Percentiles rank a stretch among this genome's conserved stretches.
phyloP scores from a whole-genome alignment of 2,329 filamentous ascomycete species.

The Pseudopyricularia javanii region DNA sequence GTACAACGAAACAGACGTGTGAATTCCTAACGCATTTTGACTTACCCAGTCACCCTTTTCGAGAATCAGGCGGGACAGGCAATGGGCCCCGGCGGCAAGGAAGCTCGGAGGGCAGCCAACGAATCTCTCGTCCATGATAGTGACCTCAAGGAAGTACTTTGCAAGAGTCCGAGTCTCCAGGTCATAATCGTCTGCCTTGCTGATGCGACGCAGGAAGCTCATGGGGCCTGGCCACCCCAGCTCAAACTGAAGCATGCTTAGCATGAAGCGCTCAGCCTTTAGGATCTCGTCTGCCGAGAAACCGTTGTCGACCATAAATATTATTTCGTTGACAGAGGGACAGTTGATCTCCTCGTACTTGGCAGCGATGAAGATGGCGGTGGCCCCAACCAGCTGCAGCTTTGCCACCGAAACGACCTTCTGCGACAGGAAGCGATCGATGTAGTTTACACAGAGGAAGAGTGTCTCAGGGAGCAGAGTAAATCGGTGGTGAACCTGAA shows the following conservation, averaged over 20 bases:
- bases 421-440: slow-evolving; percentile 87
- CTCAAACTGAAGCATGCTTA: slow-evolving; percentile 86
- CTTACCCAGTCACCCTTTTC: slow-evolving; percentile 89
- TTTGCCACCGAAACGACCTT: slow-evolving; percentile 94
- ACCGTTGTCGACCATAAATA: slow-evolving; percentile 94
- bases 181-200: slow-evolving; percentile 97
- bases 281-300: slow-evolving; percentile 87
- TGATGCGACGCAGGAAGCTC: slow-evolving; percentile 96
- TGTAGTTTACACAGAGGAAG: slow-evolving; percentile 91
- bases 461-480: slow-evolving; percentile 87
- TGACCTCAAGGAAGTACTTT: slow-evolving; percentile 96
- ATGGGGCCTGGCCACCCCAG: slow-evolving; percentile 98
- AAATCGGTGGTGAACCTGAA: slow-evolving; percentile 94
- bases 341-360: slow-evolving; percentile 99
- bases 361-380: slow-evolving; percentile 86
- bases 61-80: slow-evolving; percentile 76
- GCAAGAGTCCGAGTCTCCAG: slow-evolving; percentile 87
- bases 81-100: slow-evolving; percentile 82
- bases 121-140: slow-evolving; percentile 96
- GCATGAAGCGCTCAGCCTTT: slow-evolving; percentile 90
- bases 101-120: slow-evolving; percentile 86
- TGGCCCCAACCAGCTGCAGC: slow-evolving; percentile 89
- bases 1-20: not conserved
- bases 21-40: slow-evolving; percentile 8
- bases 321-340: slow-evolving; percentile 86